A percentile compares a stretch with the other conserved stretches of the same genome.
phyloP scores from a whole-genome alignment of 305 asterid species.

The Ajuga reptans region DNA sequence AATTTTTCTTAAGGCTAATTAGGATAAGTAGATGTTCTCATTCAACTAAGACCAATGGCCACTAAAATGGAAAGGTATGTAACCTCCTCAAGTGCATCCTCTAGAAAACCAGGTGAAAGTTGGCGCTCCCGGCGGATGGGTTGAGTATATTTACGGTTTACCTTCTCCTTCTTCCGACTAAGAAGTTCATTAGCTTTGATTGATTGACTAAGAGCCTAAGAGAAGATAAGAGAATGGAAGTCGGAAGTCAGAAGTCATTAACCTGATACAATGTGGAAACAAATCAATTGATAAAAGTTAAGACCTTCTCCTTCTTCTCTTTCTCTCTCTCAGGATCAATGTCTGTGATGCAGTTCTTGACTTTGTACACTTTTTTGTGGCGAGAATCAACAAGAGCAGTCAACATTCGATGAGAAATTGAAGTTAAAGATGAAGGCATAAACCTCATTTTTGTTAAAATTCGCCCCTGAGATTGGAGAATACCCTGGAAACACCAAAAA shows the following conservation, averaged over 20 bases:
- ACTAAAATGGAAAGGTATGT: not conserved
- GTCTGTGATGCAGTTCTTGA: slow-evolving; percentile 93
- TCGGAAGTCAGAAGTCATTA: slow-evolving; percentile 1
- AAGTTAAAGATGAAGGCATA: slow-evolving; percentile 94
- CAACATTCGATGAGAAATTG: slow-evolving; percentile 86
- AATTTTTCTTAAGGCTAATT: too few species aligned
- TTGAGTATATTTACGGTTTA: slow-evolving; percentile 31
- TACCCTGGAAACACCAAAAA: slow-evolving; percentile 46
- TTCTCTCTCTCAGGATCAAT: slow-evolving; percentile 99
- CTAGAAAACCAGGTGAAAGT: slow-evolving; percentile 96
- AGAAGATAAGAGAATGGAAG: slow-evolving; percentile 1
- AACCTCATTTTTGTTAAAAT: slow-evolving; percentile 81
- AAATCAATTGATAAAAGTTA: too few species aligned
- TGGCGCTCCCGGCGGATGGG: slow-evolving; percentile 50
- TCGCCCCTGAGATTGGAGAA: slow-evolving; percentile 96
- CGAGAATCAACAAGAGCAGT: slow-evolving; percentile 98
- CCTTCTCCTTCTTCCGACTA: slow-evolving; percentile 37
- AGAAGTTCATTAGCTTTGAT: slow-evolving; percentile 73
- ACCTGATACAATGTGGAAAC: too few species aligned
- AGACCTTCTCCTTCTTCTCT: slow-evolving; percentile 89
- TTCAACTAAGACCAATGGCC: too few species aligned
- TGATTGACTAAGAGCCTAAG: slow-evolving; percentile 76
- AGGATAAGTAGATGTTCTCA: too few species aligned
- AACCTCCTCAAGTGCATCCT: slow-evolving; percentile 92
- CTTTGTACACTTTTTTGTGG: slow-evolving; percentile 85